Evolutionary conservation across 495 filamentous ascomycete genomes (phyloP), one percentile per base, ranked within the genome.

Genomic region (Penicillium pulvis): DNA sequence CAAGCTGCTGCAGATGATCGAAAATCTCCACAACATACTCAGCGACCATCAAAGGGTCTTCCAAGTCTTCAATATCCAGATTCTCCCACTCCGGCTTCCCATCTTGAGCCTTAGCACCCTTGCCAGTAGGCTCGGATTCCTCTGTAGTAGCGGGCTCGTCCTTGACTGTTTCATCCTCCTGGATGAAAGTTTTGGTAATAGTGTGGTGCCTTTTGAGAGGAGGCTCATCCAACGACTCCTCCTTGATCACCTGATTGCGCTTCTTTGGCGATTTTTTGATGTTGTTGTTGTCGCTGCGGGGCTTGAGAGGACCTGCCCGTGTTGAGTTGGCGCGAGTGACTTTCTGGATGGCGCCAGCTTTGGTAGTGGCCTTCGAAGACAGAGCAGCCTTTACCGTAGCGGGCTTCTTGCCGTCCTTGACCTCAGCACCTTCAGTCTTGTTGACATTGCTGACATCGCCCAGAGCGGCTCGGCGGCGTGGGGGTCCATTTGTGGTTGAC

Each of bases 1-100:
- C 94, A 10, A 98, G 84, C 55, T 94, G 87, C 62, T 85, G 87
- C 62, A 98, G 84, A 71, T 98, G 97, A 43, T 98, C 93, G 74
- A 98, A 98, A 66, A 98, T 98, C 73, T 98, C 94, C 41, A 86
- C 86, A 35, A 96, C 94, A 69, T 98, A 98, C 69, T 98, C 94
- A 33, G 95, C 91, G 42, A 93, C 95, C 93, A 98, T 98, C 64
- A 96, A 78, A 16, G 94, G 95, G 67, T 98, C 94, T 60, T 95
- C 91, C 39, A 88, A 58, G 70, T 98, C 94, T 68, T 98, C 93
- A 31, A 79, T 78, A 31, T 77, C 77, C 26, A 77, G 60, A 11
- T 53, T 19, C 0, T 41, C 50, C 31, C 50, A 36, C 2, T 43
- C 51, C 14, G 30, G 23, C 11, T 30, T 30, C 9, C 9, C 17